A percentile compares a stretch with the other conserved stretches of the same genome.
These are phyloP conservation scores for Nitzschia inconspicua DNA, from an alignment of 108 stramenopile genomes.

Conservation along the genomic window DNA sequence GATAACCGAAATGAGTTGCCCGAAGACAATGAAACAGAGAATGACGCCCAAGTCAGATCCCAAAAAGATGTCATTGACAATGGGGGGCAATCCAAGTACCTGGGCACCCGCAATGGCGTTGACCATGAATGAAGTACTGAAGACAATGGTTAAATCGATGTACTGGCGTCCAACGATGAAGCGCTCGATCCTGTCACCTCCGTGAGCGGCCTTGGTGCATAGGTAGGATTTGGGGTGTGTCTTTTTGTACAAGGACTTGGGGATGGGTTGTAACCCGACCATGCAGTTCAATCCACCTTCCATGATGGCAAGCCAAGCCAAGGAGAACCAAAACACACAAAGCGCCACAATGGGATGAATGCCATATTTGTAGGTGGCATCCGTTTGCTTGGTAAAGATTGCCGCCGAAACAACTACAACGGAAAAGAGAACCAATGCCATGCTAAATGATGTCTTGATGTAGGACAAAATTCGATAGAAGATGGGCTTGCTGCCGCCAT, in stretches of 20 bases:
- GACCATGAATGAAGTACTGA: slow-evolving; percentile 50
- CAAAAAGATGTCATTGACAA: slow-evolving; percentile 42
- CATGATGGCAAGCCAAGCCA: slow-evolving; percentile 64
- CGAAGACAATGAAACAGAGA: slow-evolving; percentile 51
- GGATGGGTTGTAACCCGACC: slow-evolving; percentile 59
- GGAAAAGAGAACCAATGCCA: slow-evolving; percentile 49
- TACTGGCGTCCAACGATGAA: slow-evolving; percentile 69
- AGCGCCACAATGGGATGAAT: slow-evolving; percentile 47
- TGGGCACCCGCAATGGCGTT: slow-evolving; percentile 31
- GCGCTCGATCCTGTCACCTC: slow-evolving; percentile 71
- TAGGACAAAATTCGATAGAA: neutral
- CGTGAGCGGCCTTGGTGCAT: slow-evolving; percentile 42
- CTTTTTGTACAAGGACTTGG: slow-evolving; percentile 41
- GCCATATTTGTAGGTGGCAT: slow-evolving; percentile 17
- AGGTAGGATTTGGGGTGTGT: slow-evolving; percentile 46
- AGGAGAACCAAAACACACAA: slow-evolving; percentile 41
- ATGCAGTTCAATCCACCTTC: slow-evolving; percentile 70
- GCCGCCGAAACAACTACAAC: slow-evolving; percentile 47
- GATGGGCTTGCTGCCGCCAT: no score
- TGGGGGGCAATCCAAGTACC: slow-evolving; percentile 31
- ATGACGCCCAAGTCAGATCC: slow-evolving; percentile 51
- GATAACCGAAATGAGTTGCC: slow-evolving; percentile 51
- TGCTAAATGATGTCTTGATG: slow-evolving; percentile 36
- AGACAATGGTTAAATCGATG: slow-evolving; percentile 57
- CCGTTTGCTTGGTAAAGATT: slow-evolving; percentile 47